Base-by-base conservation (phyloP, 2,329 filamentous ascomycete species). In the Neonectria punicea region DNA sequence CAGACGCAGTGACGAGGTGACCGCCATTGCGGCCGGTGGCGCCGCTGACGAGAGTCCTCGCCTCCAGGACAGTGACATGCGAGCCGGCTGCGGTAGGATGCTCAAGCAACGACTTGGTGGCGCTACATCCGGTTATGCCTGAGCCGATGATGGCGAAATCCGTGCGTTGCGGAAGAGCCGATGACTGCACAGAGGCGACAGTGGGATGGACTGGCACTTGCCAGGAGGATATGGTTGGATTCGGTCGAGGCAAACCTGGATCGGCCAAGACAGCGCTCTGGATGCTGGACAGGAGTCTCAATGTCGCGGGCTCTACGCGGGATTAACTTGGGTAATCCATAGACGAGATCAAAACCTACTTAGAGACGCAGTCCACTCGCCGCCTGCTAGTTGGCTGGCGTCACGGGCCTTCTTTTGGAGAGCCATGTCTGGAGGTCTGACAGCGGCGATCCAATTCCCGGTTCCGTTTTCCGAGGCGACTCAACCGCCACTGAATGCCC, bases 21-120 rank as follows among this genome's bases (percentile, higher is more conserved):
- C 76, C 76, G 0, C 76, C 76, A 39, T 78, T 77, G 1, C 76
- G 71, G 2, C 76, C 76, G 3, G 75, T 77, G 3, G 76, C 76
- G 6, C 76, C 75, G 46, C 74, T 77, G 10, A 68, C 66, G 6
- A 75, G 70, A 6, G 66, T 71, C 13, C 76, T 66, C 0, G 76
- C 76, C 44, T 78, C 76, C 0, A 78, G 60, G 0, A 77, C 70
- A 0, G 69, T 70, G 5, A 77, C 61, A 25, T 47, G 49, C 1
- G 61, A 20, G 10, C 18, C n/a, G 1, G 25, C 36, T 10, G 62
- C 20, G 8, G 55, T 46, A 2, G 25, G 18, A 18, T 71, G 58
- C 13, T 76, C 72, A 0, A 77, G 67, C 0, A 77, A 55, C 0
- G 67, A 54, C 58, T 72, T 74, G 13, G 74, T 66, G 8, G 73